Evolutionary conservation across 164 flowering plant genomes (phyloP), one percentile per base, ranked within the genome.

Genomic region (Santalum album): DNA sequence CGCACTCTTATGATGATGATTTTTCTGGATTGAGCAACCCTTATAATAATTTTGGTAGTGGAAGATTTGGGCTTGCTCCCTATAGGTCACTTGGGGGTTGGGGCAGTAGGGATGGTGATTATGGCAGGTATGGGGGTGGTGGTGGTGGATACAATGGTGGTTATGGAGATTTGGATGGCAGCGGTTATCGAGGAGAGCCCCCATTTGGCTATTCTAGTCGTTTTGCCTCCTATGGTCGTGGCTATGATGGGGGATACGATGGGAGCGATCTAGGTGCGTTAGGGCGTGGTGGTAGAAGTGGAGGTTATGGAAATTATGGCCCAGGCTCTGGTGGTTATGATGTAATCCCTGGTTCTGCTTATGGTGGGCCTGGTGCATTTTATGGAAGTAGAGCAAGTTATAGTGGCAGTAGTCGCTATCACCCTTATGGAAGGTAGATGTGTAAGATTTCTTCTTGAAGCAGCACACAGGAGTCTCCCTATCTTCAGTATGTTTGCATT

Each of bases 351-450:
- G 82, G 89, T 65, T 64, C 78, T 58, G 69, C 84, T 69, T 87
- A 83, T 71, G 84, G 82, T 26, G 86, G 86, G 55, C 66, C 74
- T 42, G 82, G 84, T 50, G 83, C 82, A 0, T 26, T 70, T 15
- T 84, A 81, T 79, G 95, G 95, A 55, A 74, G 88, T 78, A 80
- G 89, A 64, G 87, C 87, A 65, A 86, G 88, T 65, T 87, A 90
- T 87, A 66, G 90, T 67, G 80, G 89, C 72, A 69, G 80, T 81
- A 77, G 86, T 69, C 82, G 97, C 4, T 87, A 87, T 58, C 95
- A 87, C 73, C 97, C 97, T 39, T 90, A 87, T 64, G 71, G 76
- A 47, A 82, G 90, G 71, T 90, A 86, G 90, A 1, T 32, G 36
- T 12, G 36, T 32, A 32, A 32, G 36, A 12, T 32, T 32, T 32